Evolutionary conservation across 352 stramenopile genomes (phyloP), one percentile per base, ranked within the genome.

Genomic region (Plasmopara muralis): DNA sequence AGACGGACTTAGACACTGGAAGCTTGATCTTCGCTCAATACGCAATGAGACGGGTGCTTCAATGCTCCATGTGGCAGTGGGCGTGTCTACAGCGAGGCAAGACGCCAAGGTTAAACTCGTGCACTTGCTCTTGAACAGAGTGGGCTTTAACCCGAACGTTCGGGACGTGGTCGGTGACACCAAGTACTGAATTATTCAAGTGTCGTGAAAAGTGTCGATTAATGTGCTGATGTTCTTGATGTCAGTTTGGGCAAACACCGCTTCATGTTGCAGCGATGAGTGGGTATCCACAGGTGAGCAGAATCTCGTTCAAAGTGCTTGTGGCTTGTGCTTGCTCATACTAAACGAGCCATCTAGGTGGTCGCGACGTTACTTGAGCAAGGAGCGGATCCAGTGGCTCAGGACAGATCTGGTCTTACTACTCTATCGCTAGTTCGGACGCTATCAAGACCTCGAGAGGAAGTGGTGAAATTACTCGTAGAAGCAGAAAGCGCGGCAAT

Each of bases 121-220:
- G 18, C 66, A 73, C 12, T 66, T 93, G 46, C 66, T 90, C 4
- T 44, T 93, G 48, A 68, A 89, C 52, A 57, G 54, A 16, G 69
- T 85, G 25, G 70, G 73, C n/a, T 89, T 93, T 33, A 74, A 91
- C 52, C 66, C 77, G 20, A 86, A 89, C 46, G 66, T 83, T 10
- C 67, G 62, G 5, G 74, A 93, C 41, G 55, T 83, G 55, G 77
- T 85, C 67, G 40, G 62, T 28, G 16, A 13, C 15, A 20, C 12
- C 4, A 47, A 14, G 46, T 53, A 6, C 41, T 50, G 25, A 20
- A 25, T 18, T 29, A 20, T 5, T 18, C 2, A 25, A 10, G 10
- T 2, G 15, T 6, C 14, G 18, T 14, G 9, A 42, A 15, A 35
- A 5, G 1, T 35, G 31, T 35, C 10, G 6, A 35, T 34, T 47